phyloP scores from a whole-genome alignment of 208 protist species.

The Trypanosoma cruzi region DNA sequence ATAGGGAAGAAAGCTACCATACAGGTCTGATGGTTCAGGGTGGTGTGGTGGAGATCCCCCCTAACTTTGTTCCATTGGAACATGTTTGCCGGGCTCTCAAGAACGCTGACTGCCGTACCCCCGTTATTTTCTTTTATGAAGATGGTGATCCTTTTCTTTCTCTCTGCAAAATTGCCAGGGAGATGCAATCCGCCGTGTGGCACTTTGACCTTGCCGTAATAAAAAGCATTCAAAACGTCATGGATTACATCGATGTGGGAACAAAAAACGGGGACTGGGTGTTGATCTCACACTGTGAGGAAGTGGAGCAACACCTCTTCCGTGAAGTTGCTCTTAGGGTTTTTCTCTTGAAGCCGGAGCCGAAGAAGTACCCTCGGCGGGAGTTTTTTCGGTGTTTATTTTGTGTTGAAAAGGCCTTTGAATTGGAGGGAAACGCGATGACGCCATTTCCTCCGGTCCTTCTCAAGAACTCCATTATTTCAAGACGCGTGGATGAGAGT shows the following conservation, averaged over 20 bases:
- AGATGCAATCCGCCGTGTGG: slow-evolving; percentile 75
- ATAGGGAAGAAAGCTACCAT: not conserved
- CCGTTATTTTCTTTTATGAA: slow-evolving; percentile 73
- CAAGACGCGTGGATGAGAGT: slow-evolving; percentile 33
- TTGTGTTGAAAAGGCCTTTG: slow-evolving; percentile 57
- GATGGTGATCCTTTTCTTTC: slow-evolving; percentile 87
- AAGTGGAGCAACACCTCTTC: slow-evolving; percentile 53
- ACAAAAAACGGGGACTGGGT: slow-evolving; percentile 92
- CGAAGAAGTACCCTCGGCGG: slow-evolving; percentile 74
- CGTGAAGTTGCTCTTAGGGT: slow-evolving; percentile 74
- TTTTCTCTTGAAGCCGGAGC: slow-evolving; percentile 76
- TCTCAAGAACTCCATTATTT: slow-evolving; percentile 71
- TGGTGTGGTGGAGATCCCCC: slow-evolving; percentile 34
- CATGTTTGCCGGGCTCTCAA: slow-evolving; percentile 71
- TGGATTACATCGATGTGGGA: slow-evolving; percentile 91
- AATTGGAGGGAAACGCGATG: slow-evolving; percentile 55
- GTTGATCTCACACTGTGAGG: slow-evolving; percentile 80
- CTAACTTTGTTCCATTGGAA: slow-evolving; percentile 44
- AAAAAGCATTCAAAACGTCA: slow-evolving; percentile 67
- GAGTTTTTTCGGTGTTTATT: slow-evolving; percentile 88
- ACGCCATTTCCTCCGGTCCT: slow-evolving; percentile 80
- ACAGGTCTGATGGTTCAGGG: slow-evolving; percentile 30
- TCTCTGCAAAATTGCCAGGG: slow-evolving; percentile 63
- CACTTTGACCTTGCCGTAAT: slow-evolving; percentile 63
- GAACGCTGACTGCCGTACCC: slow-evolving; percentile 88